Conservation (phyloP, 306 rosid species). For the Crotalaria pallida region DNA sequence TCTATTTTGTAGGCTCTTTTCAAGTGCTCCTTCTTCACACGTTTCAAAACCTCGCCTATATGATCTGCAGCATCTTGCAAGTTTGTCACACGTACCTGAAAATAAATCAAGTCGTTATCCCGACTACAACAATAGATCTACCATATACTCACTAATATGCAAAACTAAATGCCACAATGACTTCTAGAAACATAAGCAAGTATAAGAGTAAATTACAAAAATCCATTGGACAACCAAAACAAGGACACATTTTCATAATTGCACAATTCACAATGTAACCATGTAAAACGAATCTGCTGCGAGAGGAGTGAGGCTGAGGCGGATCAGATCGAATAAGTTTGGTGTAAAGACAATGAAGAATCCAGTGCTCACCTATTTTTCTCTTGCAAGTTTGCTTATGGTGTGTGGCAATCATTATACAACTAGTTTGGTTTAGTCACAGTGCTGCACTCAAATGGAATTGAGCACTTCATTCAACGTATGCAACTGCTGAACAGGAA, state of each 20-base stretch:
- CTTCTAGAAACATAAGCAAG: background rate
- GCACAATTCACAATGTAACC: too few species aligned
- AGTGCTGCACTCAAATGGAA: too few species aligned
- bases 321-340: too few species aligned
- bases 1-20: slow-evolving; percentile 82
- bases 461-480: too few species aligned
- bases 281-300: too few species aligned
- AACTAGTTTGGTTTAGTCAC: too few species aligned
- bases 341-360: too few species aligned
- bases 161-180: background rate
- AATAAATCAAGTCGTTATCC: background rate
- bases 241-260: background rate
- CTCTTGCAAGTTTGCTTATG: too few species aligned
- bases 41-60: slow-evolving; percentile 91
- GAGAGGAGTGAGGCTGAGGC: too few species aligned
- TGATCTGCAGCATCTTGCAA: slow-evolving; percentile 90
- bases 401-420: too few species aligned
- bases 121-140: background rate
- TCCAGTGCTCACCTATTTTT: too few species aligned
- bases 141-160: background rate
- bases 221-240: background rate
- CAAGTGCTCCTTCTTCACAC: slow-evolving; percentile 83
- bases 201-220: background rate
- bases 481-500: too few species aligned
- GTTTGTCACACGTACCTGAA: slow-evolving; percentile 92